Evolutionary conservation across 1,139 yeast species (phyloP), one percentile per base, ranked within the genome.

Genomic region (Lizanozyma gosingica): DNA sequence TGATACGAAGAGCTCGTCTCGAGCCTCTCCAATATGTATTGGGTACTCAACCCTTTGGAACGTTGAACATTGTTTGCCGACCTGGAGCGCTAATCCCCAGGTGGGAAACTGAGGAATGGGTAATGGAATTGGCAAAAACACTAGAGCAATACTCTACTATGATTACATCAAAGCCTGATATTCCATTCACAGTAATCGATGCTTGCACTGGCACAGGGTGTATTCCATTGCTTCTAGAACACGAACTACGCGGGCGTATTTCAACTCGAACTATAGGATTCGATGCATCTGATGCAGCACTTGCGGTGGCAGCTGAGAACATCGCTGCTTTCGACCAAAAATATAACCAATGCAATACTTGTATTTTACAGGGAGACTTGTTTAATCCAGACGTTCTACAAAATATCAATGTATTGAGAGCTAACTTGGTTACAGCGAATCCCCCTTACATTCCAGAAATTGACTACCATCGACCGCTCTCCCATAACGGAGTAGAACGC

Each of bases 51-150:
- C 97, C 97, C 1, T 92, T 92, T 63, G 95, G 94, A 0, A 48
- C 55, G 1, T 56, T 90, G 39, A 76, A 74, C 16, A 68, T 92
- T 3, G 47, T 53, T 29, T 86, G 96, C 52, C 52, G 60, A 18
- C 67, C 66, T 1, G 79, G 80, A 0, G 97, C 87, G 2, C 62
- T 92, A 44, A 88, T 92, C 36, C 98, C 98, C 0, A 62, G 98
- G 39, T 81, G 94, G 84, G 98, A 92, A 54, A 92, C 98, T 0
- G 97, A 92, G 55, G 96, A 87, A 52, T 90, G 97, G 97, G 67
- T 75, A 4, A 33, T 62, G 29, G 67, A 67, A 42, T 53, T 85
- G 27, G 60, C 66, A 0, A 45, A 48, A 0, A 33, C 53, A 6
- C 37, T 77, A 14, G 40, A 43, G 17, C 39, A 27, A 39, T 41